These are phyloP conservation scores for Corymbia citriodora DNA, from an alignment of 441 rosid species.

Conservation along the genomic window DNA sequence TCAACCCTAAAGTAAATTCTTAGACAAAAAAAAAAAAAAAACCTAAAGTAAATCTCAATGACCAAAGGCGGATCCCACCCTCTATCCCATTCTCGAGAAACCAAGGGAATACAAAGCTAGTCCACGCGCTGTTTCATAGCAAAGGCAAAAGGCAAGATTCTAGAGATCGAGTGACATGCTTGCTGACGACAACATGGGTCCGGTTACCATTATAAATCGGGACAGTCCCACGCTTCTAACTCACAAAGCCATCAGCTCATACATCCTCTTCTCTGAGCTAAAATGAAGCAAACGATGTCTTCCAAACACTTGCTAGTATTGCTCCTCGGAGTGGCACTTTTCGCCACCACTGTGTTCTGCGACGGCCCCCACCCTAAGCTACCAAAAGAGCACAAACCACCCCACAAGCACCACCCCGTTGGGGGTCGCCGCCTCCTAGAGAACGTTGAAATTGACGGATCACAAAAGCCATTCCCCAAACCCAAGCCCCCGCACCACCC, in stretches of 20 bases:
- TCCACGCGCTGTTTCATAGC: neutral
- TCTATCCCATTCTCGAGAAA: neutral
- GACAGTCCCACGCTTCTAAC: neutral
- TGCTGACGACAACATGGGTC: neutral
- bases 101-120: neutral
- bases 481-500: neutral
- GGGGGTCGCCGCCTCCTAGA: constrained; percentile 1
- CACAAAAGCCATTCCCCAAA: neutral
- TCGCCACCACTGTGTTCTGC: neutral
- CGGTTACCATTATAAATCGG: neutral
- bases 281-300: neutral
- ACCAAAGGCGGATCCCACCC: neutral
- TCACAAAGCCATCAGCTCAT: neutral
- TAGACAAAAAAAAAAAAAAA: no score
- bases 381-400: neutral
- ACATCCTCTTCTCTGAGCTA: neutral
- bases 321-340: neutral
- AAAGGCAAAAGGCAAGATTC: neutral
- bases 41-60: neutral
- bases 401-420: neutral
- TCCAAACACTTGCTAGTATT: neutral
- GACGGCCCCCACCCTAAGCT: neutral
- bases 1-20: neutral
- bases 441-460: neutral
- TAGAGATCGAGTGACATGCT: neutral